These are phyloP conservation scores for Tylopilus sp. DNA, from an alignment of 1,284 basidiomycete genomes.

Conservation along the genomic window DNA sequence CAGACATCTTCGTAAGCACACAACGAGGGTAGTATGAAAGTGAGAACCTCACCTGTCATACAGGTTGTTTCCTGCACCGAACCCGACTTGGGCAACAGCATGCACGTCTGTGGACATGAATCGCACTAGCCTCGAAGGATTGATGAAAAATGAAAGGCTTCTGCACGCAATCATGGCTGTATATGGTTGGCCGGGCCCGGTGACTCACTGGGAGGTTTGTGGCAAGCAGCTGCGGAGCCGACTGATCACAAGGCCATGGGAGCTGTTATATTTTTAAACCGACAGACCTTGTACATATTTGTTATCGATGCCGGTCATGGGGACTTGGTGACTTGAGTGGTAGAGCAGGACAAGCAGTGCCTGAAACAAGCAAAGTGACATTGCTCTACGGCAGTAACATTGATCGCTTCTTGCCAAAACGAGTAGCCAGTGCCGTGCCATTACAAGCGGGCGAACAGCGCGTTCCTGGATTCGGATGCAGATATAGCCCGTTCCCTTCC, in stretches of 20 bases:
- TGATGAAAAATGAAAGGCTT: neutral
- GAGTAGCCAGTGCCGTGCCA: too few species aligned
- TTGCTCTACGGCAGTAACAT: too few species aligned
- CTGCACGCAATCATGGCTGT: neutral
- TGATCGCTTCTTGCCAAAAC: too few species aligned
- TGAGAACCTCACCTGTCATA: slow-evolving; percentile 68
- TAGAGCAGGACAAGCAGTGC: too few species aligned
- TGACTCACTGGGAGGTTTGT: neutral
- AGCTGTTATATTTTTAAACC: neutral
- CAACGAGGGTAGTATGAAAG: neutral
- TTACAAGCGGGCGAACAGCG: too few species aligned
- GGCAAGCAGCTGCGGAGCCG: neutral
- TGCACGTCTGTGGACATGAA: slow-evolving; percentile 54
- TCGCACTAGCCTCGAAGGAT: neutral
- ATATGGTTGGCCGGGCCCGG: neutral
- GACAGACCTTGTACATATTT: too few species aligned
- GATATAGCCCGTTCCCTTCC: slow-evolving; percentile 12
- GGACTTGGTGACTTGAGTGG: too few species aligned
- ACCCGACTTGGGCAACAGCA: slow-evolving; percentile 70
- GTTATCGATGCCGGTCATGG: too few species aligned
- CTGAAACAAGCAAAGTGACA: too few species aligned
- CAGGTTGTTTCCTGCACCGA: slow-evolving; percentile 76
- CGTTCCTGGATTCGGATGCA: neutral
- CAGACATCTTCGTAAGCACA: neutral
- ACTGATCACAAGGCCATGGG: neutral